Base-by-base conservation (phyloP, 2,329 filamentous ascomycete species). In the Fusarium praegraminearum region DNA sequence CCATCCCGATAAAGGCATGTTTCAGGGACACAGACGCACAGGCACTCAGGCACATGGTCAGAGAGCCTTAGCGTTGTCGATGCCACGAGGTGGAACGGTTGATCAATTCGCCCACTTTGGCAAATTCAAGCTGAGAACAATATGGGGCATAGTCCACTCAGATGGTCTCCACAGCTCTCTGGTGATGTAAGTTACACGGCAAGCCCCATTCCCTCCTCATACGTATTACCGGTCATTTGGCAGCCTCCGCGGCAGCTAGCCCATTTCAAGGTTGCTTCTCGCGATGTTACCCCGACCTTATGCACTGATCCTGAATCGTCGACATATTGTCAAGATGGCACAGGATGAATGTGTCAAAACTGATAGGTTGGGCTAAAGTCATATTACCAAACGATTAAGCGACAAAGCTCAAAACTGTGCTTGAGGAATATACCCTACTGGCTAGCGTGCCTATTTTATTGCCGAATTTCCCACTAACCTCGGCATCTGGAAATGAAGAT, bases 61-160 rank as follows among this genome's bases (percentile, higher is more conserved):
- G 67, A 56, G 33, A 50, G 28, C 58, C 20, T 51, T 52, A 62
- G 43, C 40, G 52, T 55, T 53, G 52, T 50, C 54, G 30, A 44
- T 70, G 72, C 72, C 72, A 74, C 70, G 68, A 74, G 61, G 68
- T 56, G 44, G 44, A 46, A 46, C 30, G 57, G 64, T 58, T 70
- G 60, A 56, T 69, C 72, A 52, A 60, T 47, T 59, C 49, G 49
- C 52, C 58, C 56, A 62, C 67, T 61, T 72, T 72, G 43, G 57
- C 43, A 62, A 53, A 26, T 56, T 55, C 30, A 54, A 67, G 51
- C 66, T 53, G 67, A 58, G 65, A 58, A 36, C 41, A 67, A 33
- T 43, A 59, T 55, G 62, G 64, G 58, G 62, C 52, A 52, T 36
- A 45, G 41, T 51, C 60, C 65, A 69, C 66, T 30, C 44, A 32